Evolutionary conservation across 495 filamentous ascomycete genomes (phyloP).

Genomic region (Cudoniella acicularis): DNA sequence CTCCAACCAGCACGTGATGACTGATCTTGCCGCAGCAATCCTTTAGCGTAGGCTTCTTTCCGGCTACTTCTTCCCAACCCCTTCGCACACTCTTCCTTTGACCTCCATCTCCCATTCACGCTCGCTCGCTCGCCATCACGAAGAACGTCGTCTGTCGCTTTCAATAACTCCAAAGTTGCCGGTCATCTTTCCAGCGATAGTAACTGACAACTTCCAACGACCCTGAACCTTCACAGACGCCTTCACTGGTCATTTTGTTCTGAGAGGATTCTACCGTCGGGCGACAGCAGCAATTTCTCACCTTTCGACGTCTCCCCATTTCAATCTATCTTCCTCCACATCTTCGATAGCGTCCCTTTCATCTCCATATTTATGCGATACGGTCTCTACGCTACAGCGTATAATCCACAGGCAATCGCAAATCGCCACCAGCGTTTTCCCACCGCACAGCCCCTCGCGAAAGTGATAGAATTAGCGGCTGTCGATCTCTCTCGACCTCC

Average conservation of each 20-base stretch:
- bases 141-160: constrained; percentile 23
- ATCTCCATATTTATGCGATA: neutral
- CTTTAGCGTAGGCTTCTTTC: neutral
- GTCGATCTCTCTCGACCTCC: constrained; percentile 11
- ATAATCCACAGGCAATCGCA: neutral
- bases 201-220: constrained; percentile 26
- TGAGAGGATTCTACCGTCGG: constrained; percentile 22
- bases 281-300: constrained; percentile 16
- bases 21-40: neutral
- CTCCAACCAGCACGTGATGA: neutral
- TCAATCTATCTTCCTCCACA: neutral
- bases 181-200: constrained; percentile 28
- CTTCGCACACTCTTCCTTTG: neutral
- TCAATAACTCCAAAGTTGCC: constrained; percentile 20
- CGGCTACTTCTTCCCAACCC: neutral
- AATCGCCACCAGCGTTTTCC: neutral
- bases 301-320: constrained; percentile 6
- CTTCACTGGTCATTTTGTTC: constrained; percentile 28
- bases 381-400: neutral
- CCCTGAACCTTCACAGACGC: constrained; percentile 24
- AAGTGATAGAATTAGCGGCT: constrained; percentile 1
- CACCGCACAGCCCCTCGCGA: neutral
- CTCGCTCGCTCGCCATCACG: constrained; percentile 26
- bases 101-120: constrained; percentile 9
- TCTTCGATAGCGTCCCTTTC: neutral